Percentiles rank a stretch among this genome's conserved stretches.
Evolutionary conservation across 768 basidiomycete genomes (phyloP).

Genomic region (Candolleomyces aberdarensis): DNA sequence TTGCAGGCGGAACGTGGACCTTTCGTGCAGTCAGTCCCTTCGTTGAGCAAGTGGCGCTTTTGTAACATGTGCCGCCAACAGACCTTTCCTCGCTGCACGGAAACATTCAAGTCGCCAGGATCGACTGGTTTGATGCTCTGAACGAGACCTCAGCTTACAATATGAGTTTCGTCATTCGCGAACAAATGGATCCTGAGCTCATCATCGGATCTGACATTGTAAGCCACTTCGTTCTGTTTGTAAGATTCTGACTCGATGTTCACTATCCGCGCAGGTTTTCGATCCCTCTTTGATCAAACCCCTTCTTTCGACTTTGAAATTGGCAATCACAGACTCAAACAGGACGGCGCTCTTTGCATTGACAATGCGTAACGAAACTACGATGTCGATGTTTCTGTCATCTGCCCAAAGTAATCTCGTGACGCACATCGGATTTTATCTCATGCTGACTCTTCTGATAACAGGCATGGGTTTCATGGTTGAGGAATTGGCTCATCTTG

Average conservation of each 20-base stretch:
- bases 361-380: slow-evolving; percentile 55
- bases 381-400: slow-evolving; percentile 43
- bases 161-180: slow-evolving; percentile 31
- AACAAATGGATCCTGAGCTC: slow-evolving; percentile 48
- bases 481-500: background rate
- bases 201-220: slow-evolving; percentile 73
- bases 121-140: slow-evolving; percentile 71
- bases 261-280: slow-evolving; percentile 48
- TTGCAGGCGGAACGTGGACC: slow-evolving; percentile 55
- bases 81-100: slow-evolving; percentile 55
- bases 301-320: slow-evolving; percentile 46
- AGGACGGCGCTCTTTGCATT: slow-evolving; percentile 44
- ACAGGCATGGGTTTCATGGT: background rate
- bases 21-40: slow-evolving; percentile 65
- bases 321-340: slow-evolving; percentile 34
- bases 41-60: slow-evolving; percentile 21
- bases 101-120: slow-evolving; percentile 36
- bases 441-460: background rate
- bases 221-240: background rate
- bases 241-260: background rate
- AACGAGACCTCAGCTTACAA: slow-evolving; percentile 23
- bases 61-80: slow-evolving; percentile 20
- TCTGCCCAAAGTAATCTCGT: slow-evolving; percentile 27
- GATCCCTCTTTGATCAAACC: slow-evolving; percentile 60
- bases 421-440: background rate